Base-by-base conservation (phyloP, 1,139 yeast species). In the Sugiyamaella paludigena region DNA sequence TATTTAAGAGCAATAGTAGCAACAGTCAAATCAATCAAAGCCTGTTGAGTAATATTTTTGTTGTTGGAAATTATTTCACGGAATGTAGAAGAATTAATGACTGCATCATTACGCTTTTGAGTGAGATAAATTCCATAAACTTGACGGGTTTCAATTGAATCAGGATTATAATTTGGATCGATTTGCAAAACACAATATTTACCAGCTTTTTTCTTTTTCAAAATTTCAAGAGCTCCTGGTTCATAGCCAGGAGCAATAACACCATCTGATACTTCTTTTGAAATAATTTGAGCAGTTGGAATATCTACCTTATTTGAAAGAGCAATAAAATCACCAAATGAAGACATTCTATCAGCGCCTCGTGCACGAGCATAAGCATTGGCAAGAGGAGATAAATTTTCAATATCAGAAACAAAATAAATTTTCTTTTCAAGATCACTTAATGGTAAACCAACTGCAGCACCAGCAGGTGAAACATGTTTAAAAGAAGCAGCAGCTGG, bases 311-410 rank as follows among this genome's bases (percentile, higher is more conserved):
- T 87, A 77, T 91, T 91, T 54, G 97, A 88, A 58, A 92, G 78
- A 48, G 98, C 98, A 66, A 92, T 92, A 79, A 91, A 92, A 74
- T 92, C 98, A 68, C 98, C 98, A 67, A 92, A 92, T 12, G 96
- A 87, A 11, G 98, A 89, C 98, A 92, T 92, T 79, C 98, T 85
- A 75, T 92, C 98, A 59, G 98, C 98, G 70, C 98, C 98, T 74
- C 98, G 86, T 49, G 98, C 98, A 74, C 98, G 86, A 39, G 98
- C 98, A 66, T 92, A 92, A 52, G 98, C 98, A 66, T 87, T 87
- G 56, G 98, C 98, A 67, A 92, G 78, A 52, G 98, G 98, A 30
- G 97, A 87, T 68, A 92, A 77, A 77, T 89, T 87, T 73, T 88
- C 96, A 65, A 92, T 88, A 69, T 88, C 97, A 63, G 83, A 83